phyloP scores from a whole-genome alignment of 345 rosid species.

The Eucalyptus regnans region DNA sequence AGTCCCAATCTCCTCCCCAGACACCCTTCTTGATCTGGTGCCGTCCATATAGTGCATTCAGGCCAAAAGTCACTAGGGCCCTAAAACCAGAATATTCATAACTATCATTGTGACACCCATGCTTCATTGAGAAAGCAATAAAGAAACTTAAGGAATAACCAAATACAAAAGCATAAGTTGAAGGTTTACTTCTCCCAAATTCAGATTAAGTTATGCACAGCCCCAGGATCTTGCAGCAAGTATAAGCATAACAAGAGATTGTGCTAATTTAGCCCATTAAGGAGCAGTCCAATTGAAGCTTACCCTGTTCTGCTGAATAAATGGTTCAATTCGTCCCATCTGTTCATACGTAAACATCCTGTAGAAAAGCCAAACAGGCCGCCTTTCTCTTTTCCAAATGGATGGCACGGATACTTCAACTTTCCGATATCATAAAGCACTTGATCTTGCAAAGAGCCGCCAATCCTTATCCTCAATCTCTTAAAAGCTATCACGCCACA shows the following conservation, averaged over 20 bases:
- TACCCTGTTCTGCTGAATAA: constrained; percentile 61
- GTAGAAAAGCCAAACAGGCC: constrained; percentile 85
- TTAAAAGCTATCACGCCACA: constrained; percentile 43
- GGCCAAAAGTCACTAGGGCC: constrained; percentile 69
- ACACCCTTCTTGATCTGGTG: constrained; percentile 34
- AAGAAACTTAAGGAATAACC: not conserved
- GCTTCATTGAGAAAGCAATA: not conserved
- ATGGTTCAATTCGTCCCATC: constrained; percentile 80
- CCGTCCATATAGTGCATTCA: constrained; percentile 89
- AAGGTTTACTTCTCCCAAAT: not conserved
- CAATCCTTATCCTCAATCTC: constrained; percentile 79
- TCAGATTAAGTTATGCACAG: not conserved
- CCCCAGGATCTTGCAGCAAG: not conserved
- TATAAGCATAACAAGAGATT: not conserved
- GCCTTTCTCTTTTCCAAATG: constrained; percentile 43
- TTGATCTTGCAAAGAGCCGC: constrained; percentile 97
- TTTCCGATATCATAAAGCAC: constrained; percentile 65
- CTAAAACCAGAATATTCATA: constrained; percentile 15
- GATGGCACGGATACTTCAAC: constrained; percentile 64
- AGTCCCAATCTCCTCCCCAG: constrained; percentile 96
- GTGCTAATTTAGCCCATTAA: not conserved
- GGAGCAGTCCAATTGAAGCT: not conserved
- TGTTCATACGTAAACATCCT: constrained; percentile 80
- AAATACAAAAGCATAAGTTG: not conserved
- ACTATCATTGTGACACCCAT: not conserved